Base-by-base conservation (phyloP, 441 rosid genomes). In the Adansonia madagascariensis region DNA sequence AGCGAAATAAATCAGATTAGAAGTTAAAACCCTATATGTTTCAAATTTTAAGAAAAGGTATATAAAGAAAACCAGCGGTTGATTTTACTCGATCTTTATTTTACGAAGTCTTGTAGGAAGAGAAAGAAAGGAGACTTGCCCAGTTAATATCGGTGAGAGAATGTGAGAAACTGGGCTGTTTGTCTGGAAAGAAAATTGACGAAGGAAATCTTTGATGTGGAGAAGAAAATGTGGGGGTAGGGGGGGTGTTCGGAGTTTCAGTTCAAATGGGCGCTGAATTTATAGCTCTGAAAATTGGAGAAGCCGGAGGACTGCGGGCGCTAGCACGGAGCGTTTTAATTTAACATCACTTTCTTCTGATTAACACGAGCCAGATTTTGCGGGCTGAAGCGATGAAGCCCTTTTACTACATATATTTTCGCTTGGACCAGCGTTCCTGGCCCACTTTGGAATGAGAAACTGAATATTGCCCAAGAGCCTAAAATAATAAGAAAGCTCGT, bases 151-250 rank as follows among this genome's bases (percentile, higher is more conserved):
- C 17, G 6, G 49, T 17, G 35, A 55, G 75, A 39, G 44, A 71
- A 4, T 41, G 4, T 2, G 31, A 71, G 27, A 52, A 71, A 71
- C 27, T 17, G 56, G 35, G 10, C 75, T 35, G 75, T 71, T 71
- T 71, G 63, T 31, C 35, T 17, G 27, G 63, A 53, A 71, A 5
- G 46, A 35, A 39, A 71, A 55, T 39, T 39, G 63, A 63, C 50
- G 49, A 35, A 53, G 3, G 52, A 66, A 66, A 43, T 17, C 6
- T 43, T 64, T 9, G 22, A 39, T 14, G 15, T 15, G 22, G 52
- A 65, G 27, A 66, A 18, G 52, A 55, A 71, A 71, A 71, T 41
- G 75, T 10, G 31, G 12, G 63, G 75, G 64, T 35, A 10, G 18
- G 17, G 18, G 10, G 62, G 8, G 18, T 17, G 39, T 39, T 39